A percentile compares a stretch with the other conserved stretches of the same genome.
These are phyloP conservation scores for Lolium rigidum DNA, from an alignment of 176 grass and related monocot genomes.

Conservation along the genomic window DNA sequence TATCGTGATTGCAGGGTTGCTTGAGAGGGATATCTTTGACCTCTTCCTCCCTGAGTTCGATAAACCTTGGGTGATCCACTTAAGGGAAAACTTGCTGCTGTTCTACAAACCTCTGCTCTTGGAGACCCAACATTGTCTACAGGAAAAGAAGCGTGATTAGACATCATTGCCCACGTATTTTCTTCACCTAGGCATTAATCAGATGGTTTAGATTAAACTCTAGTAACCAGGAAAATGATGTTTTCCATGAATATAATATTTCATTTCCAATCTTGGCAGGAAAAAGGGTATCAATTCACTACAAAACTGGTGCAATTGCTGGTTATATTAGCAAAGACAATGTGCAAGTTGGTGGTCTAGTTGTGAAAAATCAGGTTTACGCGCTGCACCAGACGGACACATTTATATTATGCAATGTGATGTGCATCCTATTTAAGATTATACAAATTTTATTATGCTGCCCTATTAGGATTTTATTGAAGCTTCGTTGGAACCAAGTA, in stretches of 20 bases:
- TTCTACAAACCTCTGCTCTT: no score
- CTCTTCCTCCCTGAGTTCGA: no score
- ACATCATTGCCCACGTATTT: background rate
- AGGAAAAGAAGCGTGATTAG: no score
- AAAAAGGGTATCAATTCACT: conserved; percentile 64
- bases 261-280: conserved; percentile 48
- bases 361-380: conserved; percentile 76
- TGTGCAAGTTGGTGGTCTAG: conserved; percentile 68
- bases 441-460: conserved; percentile 15
- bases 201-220: background rate
- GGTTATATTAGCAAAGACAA: conserved; percentile 75
- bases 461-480: conserved; percentile 73
- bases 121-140: no score
- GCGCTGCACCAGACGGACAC: background rate
- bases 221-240: background rate
- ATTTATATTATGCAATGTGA: background rate
- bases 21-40: no score
- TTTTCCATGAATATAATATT: conserved; percentile 13
- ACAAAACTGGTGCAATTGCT: conserved; percentile 77
- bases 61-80: no score
- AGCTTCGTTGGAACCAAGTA: conserved; percentile 64
- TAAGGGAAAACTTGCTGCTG: no score
- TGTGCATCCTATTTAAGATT: background rate
- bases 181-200: background rate
- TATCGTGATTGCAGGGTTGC: no score